These are phyloP conservation scores for Solanum phureja DNA, from an alignment of 257 asterid genomes.

Conservation along the genomic window DNA sequence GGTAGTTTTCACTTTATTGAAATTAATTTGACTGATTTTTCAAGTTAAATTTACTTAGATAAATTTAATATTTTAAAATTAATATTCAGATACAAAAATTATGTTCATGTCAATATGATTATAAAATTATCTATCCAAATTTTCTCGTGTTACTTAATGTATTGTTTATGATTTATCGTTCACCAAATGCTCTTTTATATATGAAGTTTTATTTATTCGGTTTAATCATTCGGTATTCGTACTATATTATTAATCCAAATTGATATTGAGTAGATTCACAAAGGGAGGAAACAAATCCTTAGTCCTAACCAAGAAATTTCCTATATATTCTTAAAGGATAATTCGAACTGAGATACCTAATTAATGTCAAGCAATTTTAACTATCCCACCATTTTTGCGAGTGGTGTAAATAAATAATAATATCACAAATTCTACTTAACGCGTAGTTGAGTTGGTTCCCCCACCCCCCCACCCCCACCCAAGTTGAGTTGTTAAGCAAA, in stretches of 20 bases:
- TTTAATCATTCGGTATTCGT: not conserved
- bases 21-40: not conserved
- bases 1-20: accelerated
- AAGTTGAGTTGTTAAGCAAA: not conserved
- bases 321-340: not conserved
- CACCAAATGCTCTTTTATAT: not conserved
- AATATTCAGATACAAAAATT: not conserved
- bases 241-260: not conserved
- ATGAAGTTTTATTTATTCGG: not conserved
- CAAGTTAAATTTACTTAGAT: not conserved
- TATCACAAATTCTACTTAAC: not conserved
- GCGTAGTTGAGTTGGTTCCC: not conserved
- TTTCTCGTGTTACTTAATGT: not conserved
- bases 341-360: not conserved
- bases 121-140: not conserved
- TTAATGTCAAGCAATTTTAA: not conserved
- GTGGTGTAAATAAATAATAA: not conserved
- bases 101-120: not conserved
- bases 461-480: too few relatives aligned
- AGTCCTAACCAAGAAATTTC: not conserved
- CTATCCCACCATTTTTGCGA: accelerated
- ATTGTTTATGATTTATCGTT: too few relatives aligned
- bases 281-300: not conserved
- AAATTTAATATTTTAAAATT: not conserved
- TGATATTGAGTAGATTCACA: not conserved